Base-by-base conservation (phyloP, 148 eudicot genomes). In the Arbutus unedo region DNA sequence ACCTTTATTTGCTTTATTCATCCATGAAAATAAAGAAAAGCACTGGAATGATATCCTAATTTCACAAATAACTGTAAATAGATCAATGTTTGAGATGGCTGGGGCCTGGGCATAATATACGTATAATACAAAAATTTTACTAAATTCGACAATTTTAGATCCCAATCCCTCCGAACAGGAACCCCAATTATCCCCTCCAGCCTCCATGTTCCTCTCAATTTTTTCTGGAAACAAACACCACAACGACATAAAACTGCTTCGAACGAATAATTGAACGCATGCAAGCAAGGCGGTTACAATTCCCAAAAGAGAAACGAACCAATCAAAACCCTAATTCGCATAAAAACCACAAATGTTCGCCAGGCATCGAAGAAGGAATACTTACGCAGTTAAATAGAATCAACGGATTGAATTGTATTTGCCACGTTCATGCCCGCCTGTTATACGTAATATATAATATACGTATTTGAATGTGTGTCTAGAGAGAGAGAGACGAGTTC, bases 211-310 rank as follows among this genome's bases (percentile, higher is more conserved):
- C 25, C 68, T 59, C 51, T 48, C 3, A 45, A 79, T 41, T 79
- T 79, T 62, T 11, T 78, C 71, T n/a, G 71, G 41, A n/a, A 44
- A 78, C 18, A 55, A 77, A 78, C 25, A 23, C 38, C n/a, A 18
- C 80, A 57, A 6, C 4, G 10, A 3, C 10, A 79, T 11, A 19
- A 4, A 79, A 25, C 55, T 77, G 21, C 49, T 18, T 41, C 48
- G 25, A 3, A 78, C 51, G 43, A 44, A 57, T 4, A 60, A 79
- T 6, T 64, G 21, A 79, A 64, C 81, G 47, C 45, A 11, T 3
- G 53, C 51, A 47, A 45, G 1, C 55, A 15, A 21, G 47, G 54
- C 5, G 5, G 21, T 43, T 15, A 5, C 1, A 62, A 14, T 15
- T 9, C 4, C 23, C 50, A n/a, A 48, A 1, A 19, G 10, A n/a